These are phyloP conservation scores for Candida ascalaphidarum DNA, from an alignment of 805 yeast species.

Conservation along the genomic window DNA sequence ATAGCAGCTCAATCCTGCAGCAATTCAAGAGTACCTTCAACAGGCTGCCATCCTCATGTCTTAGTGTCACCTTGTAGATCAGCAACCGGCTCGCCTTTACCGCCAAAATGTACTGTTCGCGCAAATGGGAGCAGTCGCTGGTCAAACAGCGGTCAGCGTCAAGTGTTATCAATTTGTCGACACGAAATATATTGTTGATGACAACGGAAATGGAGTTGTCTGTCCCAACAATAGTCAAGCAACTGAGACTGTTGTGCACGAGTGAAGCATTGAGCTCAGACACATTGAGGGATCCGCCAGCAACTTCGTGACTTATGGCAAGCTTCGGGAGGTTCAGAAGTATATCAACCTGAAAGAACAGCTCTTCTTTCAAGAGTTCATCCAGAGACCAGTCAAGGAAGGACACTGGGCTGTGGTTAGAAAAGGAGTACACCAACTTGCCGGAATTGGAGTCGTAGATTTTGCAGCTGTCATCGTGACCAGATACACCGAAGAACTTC, in stretches of 20 bases:
- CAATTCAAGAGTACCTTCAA: constrained; percentile 13
- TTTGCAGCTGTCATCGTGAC: constrained; percentile 32
- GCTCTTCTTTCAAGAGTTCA: too few relatives aligned
- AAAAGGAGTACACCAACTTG: constrained; percentile 17
- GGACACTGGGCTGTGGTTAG: too few relatives aligned
- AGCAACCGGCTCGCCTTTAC: too few relatives aligned
- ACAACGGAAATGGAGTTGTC: constrained; percentile 15
- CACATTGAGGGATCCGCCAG: constrained; percentile 6
- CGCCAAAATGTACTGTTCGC: constrained; percentile 18
- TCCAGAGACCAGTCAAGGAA: too few relatives aligned
- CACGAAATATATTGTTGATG: constrained; percentile 22
- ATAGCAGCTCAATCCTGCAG: constrained; percentile 17
- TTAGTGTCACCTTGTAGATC: too few relatives aligned
- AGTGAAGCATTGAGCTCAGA: constrained; percentile 2
- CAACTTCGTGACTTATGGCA: constrained; percentile 8
- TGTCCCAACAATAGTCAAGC: constrained; percentile 16
- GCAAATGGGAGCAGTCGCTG: constrained; percentile 15
- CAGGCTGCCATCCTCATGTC: constrained; percentile 3
- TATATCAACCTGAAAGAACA: constrained; percentile 20
- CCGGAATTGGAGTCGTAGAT: constrained; percentile 42
- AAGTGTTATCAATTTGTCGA: too few relatives aligned
- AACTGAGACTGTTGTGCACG: constrained; percentile 11
- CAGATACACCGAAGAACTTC: constrained; percentile 34
- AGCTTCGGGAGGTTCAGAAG: constrained; percentile 28
- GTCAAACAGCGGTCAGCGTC: constrained; percentile 15